Evolutionary conservation across 2,329 filamentous ascomycete species (phyloP), one percentile per base, ranked within the genome.

Genomic region (Coniochaeta sp.): DNA sequence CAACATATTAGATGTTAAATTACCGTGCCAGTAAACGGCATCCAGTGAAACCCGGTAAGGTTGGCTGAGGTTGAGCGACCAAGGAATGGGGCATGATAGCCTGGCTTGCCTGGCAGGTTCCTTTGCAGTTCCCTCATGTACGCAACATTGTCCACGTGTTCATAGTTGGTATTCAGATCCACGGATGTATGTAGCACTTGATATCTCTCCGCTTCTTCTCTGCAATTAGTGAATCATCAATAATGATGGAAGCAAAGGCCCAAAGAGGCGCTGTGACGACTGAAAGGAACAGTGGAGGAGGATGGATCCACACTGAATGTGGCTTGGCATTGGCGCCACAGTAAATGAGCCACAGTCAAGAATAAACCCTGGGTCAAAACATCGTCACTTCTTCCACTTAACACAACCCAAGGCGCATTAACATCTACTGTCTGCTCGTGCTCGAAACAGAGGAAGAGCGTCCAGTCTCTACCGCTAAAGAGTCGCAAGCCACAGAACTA

Each of bases 1-100:
- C 89, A 16, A 97, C 93, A 4, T 86, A 90, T 67, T 88, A 24
- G 33, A 33, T 7, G 24, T 17, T 12, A 31, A 24, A 14, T 52
- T n/a, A 26, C 22, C 6, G 44, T 26, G 28, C 28, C 28, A 9
- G 28, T 31, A 9, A 31, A 31, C 9, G 28, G 9, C 28, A 5
- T 31, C 47, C 6, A n/a, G 22, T 12, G 47, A 26, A 12, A 52
- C 14, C 14, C n/a, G 22, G 6, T 6, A 31, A 28, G 24, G 16
- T 26, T 58, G 57, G 19, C 47, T 22, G 36, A 9, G 22, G 26
- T 17, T 52, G 47, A 28, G 47, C 22, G 26, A 52, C 24, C 24
- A 31, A 52, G 47, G 31, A 14, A 31, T 26, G 14, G 31, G 24
- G 22, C 24, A 31, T 52, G 47, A 52, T 28, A 9, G 47, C 16